phyloP scores from a whole-genome alignment of 2,329 filamentous ascomycete genomes.

The Anthostomella pinea region DNA sequence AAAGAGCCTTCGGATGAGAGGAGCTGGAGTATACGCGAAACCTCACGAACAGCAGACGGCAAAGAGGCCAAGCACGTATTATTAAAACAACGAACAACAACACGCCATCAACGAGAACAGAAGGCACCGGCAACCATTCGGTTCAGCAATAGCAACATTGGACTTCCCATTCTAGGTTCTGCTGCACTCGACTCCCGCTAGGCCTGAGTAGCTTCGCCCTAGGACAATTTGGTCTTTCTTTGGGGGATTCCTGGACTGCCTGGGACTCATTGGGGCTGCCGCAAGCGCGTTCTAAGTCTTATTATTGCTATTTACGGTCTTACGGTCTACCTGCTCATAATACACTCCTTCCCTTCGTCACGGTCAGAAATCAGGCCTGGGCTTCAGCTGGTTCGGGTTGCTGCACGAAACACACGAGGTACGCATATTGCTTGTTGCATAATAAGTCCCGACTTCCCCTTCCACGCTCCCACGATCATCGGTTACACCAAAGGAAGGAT shows the following conservation, averaged over 20 bases:
- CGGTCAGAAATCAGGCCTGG: slow-evolving; percentile 2
- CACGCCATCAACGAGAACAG: too few species aligned
- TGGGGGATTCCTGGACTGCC: background rate
- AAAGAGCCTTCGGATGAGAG: too few species aligned
- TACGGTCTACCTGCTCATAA: too few species aligned
- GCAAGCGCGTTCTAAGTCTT: too few species aligned
- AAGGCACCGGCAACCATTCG: background rate
- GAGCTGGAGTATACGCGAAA: too few species aligned
- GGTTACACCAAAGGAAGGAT: slow-evolving; percentile 14
- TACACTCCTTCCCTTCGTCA: too few species aligned
- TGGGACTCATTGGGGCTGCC: too few species aligned
- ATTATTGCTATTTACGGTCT: too few species aligned
- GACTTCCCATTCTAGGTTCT: too few species aligned
- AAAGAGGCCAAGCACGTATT: too few species aligned
- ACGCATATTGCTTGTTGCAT: slow-evolving; percentile 15
- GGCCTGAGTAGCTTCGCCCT: slow-evolving; percentile 1
- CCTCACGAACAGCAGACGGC: too few species aligned
- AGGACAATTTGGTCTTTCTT: background rate
- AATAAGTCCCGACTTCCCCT: background rate
- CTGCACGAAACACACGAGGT: slow-evolving; percentile 19
- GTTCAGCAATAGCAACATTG: background rate
- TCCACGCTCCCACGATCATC: background rate
- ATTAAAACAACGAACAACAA: too few species aligned
- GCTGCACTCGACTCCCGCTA: slow-evolving; percentile 2
- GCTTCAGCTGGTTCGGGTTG: slow-evolving; percentile 18